Conservation (phyloP, 2,329 filamentous ascomycete genomes). For the Chaetomium globosum region DNA sequence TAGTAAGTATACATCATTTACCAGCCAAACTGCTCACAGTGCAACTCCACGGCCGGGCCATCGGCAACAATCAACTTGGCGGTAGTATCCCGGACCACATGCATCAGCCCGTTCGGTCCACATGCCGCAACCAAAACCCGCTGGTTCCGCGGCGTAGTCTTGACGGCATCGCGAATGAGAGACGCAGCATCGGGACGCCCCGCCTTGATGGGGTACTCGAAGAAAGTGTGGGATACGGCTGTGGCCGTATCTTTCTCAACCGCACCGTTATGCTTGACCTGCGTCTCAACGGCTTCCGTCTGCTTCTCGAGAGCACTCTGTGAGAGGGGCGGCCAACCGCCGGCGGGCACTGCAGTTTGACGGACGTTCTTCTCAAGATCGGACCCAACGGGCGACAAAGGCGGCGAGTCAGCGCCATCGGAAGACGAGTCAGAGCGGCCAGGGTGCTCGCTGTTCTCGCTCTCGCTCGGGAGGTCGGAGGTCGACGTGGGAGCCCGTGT, state of each 20-base stretch:
- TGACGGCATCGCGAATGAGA: slow-evolving; percentile 46
- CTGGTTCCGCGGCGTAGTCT: slow-evolving; percentile 41
- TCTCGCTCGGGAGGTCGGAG: slow-evolving; percentile 8
- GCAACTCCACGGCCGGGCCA: slow-evolving; percentile 54
- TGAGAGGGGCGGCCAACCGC: slow-evolving; percentile 4
- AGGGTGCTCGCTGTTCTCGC: slow-evolving; percentile 1
- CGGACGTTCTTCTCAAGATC: slow-evolving; percentile 27
- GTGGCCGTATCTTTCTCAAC: slow-evolving; percentile 16
- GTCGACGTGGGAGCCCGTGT: slow-evolving; percentile 38
- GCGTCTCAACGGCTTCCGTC: slow-evolving; percentile 29
- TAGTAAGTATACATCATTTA: slow-evolving; percentile 29
- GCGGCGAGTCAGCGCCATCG: slow-evolving; percentile 25
- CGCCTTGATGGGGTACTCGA: slow-evolving; percentile 39
- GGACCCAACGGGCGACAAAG: slow-evolving; percentile 28
- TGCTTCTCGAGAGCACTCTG: slow-evolving; percentile 35
- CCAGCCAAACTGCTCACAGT: slow-evolving; percentile 56
- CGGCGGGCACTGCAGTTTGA: slow-evolving; percentile 14
- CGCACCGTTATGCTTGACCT: slow-evolving; percentile 25
- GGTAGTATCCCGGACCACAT: slow-evolving; percentile 49
- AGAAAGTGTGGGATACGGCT: slow-evolving; percentile 2
- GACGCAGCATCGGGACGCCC: slow-evolving; percentile 49
- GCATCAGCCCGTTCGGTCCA: slow-evolving; percentile 51
- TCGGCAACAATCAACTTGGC: slow-evolving; percentile 48
- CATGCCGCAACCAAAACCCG: slow-evolving; percentile 53
- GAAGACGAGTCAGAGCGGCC: slow-evolving; percentile 29